A percentile compares a stretch with the other conserved stretches of the same genome.
These are phyloP conservation scores for Auriscalpium microsporum DNA, from an alignment of 768 basidiomycete species.

Conservation along the genomic window DNA sequence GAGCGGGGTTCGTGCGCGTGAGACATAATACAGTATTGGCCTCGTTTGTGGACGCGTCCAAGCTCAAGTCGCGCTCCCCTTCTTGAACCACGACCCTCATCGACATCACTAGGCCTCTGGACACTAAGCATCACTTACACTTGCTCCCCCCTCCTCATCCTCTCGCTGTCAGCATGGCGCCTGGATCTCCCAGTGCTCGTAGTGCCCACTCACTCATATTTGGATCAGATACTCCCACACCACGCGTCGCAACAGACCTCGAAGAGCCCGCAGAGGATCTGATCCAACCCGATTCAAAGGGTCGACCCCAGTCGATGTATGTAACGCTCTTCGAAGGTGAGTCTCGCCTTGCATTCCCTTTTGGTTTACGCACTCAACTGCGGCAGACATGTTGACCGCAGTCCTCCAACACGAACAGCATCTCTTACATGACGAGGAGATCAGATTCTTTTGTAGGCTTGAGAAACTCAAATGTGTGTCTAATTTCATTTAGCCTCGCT, in stretches of 20 bases:
- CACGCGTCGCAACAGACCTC: neutral
- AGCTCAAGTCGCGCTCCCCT: too few relatives aligned
- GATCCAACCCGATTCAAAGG: neutral
- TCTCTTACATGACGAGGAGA: constrained; percentile 44
- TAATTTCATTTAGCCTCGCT: neutral
- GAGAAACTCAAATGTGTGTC: constrained; percentile 38
- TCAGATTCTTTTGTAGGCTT: constrained; percentile 35
- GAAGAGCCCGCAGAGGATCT: constrained; percentile 2
- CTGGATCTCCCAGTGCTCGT: neutral
- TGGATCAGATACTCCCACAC: neutral
- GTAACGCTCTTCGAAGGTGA: constrained; percentile 34
- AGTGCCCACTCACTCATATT: constrained; percentile 9
- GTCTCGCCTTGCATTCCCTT: neutral
- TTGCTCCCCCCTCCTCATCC: too few relatives aligned
- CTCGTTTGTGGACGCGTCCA: too few relatives aligned
- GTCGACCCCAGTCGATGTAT: constrained; percentile 30
- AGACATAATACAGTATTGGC: too few relatives aligned
- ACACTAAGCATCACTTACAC: too few relatives aligned
- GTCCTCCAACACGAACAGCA: constrained; percentile 42
- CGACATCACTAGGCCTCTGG: too few relatives aligned
- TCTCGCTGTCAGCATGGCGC: neutral
- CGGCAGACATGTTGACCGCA: constrained; percentile 46
- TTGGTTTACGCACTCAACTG: neutral
- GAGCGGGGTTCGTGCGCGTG: too few relatives aligned
- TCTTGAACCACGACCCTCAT: too few relatives aligned